Conservation (phyloP, 2,329 filamentous ascomycete species). For the Capronia americana region DNA sequence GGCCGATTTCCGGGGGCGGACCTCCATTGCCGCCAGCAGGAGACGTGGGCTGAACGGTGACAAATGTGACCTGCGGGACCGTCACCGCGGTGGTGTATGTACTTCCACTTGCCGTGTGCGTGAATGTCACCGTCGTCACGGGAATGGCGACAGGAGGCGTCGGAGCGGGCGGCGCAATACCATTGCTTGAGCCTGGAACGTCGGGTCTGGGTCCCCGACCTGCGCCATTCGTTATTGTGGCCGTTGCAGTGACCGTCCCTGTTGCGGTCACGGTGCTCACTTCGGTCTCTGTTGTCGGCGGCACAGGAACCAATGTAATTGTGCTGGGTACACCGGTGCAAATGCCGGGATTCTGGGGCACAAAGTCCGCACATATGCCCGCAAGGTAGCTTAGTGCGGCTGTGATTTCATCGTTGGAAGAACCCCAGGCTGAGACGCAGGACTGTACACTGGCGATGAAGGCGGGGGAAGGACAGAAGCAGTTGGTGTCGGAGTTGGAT, state of each 20-base stretch:
- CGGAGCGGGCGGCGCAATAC: neutral
- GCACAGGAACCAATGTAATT: slow-evolving; percentile 61
- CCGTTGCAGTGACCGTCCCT: slow-evolving; percentile 50
- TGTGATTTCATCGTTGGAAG: slow-evolving; percentile 68
- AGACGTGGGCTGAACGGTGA: slow-evolving; percentile 43
- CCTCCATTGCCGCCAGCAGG: slow-evolving; percentile 29
- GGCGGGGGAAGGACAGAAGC: slow-evolving; percentile 82
- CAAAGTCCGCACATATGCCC: slow-evolving; percentile 82
- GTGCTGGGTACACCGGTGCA: slow-evolving; percentile 73
- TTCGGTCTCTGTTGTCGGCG: slow-evolving; percentile 45
- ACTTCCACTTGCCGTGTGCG: slow-evolving; percentile 40
- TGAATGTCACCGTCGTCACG: slow-evolving; percentile 51
- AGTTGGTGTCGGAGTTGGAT: slow-evolving; percentile 80
- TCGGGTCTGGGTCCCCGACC: slow-evolving; percentile 32
- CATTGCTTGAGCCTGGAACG: slow-evolving; percentile 24
- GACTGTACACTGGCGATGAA: slow-evolving; percentile 81
- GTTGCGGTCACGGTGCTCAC: slow-evolving; percentile 13
- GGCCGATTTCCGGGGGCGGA: slow-evolving; percentile 21
- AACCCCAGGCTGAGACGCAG: slow-evolving; percentile 80
- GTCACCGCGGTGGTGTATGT: slow-evolving; percentile 48
- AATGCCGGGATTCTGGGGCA: slow-evolving; percentile 72
- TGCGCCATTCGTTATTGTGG: slow-evolving; percentile 40
- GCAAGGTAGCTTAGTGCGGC: slow-evolving; percentile 82
- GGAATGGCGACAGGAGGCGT: slow-evolving; percentile 37
- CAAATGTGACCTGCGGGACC: slow-evolving; percentile 54